phyloP scores from a whole-genome alignment of 73 alveolate species.

The Strombidium stylifer region DNA sequence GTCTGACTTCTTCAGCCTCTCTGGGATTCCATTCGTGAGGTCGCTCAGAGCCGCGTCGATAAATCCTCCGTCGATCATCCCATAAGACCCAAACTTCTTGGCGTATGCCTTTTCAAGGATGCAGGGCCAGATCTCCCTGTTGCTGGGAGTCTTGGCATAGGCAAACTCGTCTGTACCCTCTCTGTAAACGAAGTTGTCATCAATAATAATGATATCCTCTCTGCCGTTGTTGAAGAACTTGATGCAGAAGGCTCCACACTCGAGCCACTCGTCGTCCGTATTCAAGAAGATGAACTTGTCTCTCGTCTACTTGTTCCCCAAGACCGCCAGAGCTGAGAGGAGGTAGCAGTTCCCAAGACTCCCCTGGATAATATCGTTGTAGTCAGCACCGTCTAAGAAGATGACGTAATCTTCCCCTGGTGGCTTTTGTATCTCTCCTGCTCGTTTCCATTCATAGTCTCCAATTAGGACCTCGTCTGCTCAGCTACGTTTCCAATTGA shows the following conservation, averaged over 20 bases:
- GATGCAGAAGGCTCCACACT: conserved; percentile 37
- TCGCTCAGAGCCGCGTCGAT: conserved; percentile 74
- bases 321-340: conserved; percentile 50
- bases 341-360: conserved; percentile 46
- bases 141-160: conserved; percentile 1
- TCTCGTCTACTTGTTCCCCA: conserved; percentile 17
- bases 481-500: too few species aligned
- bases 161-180: conserved; percentile 3
- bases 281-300: conserved; percentile 12
- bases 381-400: too few species aligned
- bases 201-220: conserved; percentile 9
- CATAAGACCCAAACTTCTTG: conserved; percentile 67
- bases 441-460: too few species aligned
- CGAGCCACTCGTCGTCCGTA: not conserved
- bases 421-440: too few species aligned
- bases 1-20: conserved; percentile 1
- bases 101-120: conserved; percentile 78
- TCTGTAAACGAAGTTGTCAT: conserved; percentile 33
- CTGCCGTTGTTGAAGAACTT: conserved; percentile 42
- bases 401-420: too few species aligned
- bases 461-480: too few species aligned
- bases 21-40: conserved; percentile 68
- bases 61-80: conserved; percentile 61
- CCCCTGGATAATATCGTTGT: conserved; percentile 8
- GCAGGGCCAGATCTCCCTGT: conserved; percentile 49